phyloP scores from a whole-genome alignment of 345 rosid species.

The Bretschneidera sinensis region DNA sequence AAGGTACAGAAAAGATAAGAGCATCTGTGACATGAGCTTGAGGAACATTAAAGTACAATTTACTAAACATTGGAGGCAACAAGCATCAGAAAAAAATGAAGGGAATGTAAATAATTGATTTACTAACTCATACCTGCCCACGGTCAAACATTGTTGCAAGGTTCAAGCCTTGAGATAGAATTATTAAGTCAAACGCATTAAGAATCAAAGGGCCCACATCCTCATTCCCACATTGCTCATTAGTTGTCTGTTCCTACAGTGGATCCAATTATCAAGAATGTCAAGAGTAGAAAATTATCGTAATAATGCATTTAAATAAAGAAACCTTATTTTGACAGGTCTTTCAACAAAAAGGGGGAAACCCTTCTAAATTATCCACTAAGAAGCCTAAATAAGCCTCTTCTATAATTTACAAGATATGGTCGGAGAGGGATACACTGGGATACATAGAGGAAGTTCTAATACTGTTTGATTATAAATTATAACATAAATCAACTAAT shows the following conservation, averaged over 20 bases:
- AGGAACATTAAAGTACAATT: neutral
- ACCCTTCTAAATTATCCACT: neutral
- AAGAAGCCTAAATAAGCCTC: neutral
- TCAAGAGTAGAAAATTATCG: neutral
- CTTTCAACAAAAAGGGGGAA: neutral
- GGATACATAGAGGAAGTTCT: neutral
- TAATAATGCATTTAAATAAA: too few species aligned
- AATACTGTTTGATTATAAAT: too few species aligned
- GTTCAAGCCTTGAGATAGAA: conserved; percentile 92
- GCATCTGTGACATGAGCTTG: too few species aligned
- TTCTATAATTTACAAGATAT: neutral
- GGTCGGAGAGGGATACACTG: neutral
- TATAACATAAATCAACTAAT: neutral
- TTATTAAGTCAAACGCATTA: conserved; percentile 89
- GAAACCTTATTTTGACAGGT: neutral
- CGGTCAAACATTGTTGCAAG: conserved; percentile 89
- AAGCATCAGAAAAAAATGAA: conserved; percentile 4
- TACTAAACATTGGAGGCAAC: neutral
- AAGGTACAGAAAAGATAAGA: too few species aligned
- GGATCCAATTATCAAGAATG: conserved; percentile 13
- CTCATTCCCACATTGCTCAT: conserved; percentile 45
- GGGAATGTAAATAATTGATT: conserved; percentile 3
- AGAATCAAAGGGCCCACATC: conserved; percentile 77
- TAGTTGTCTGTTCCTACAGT: conserved; percentile 47
- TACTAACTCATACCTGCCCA: conserved; percentile 53